Evolutionary conservation across 2,329 filamentous ascomycete species (phyloP).

Genomic region (Immersiporthe knoxdaviesiana): DNA sequence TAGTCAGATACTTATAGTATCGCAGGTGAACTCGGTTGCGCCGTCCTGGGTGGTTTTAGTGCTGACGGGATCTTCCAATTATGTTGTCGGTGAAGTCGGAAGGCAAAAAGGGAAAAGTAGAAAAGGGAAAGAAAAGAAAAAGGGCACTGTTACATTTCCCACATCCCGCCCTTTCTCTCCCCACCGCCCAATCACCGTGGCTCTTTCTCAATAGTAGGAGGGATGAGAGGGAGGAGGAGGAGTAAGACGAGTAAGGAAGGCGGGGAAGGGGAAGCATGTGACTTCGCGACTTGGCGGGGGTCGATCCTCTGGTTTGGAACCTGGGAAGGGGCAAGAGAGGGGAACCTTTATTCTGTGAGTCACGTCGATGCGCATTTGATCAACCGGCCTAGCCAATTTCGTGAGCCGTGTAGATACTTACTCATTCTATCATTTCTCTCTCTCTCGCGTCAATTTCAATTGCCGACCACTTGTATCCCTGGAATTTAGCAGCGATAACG

Average conservation of each 20-base stretch:
- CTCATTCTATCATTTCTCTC: neutral
- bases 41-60: neutral
- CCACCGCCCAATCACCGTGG: neutral
- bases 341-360: slow-evolving; percentile 31
- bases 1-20: too few relatives aligned
- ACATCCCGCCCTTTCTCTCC: neutral
- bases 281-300: slow-evolving; percentile 11
- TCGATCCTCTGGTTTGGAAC: neutral
- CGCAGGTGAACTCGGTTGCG: neutral
- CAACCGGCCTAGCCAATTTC: neutral
- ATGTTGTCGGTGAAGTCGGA: neutral
- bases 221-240: too few relatives aligned
- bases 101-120: too few relatives aligned
- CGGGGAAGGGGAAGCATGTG: slow-evolving; percentile 3
- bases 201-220: neutral
- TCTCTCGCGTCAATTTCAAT: neutral
- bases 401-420: too few relatives aligned
- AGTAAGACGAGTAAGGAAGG: slow-evolving; percentile 25
- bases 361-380: slow-evolving; percentile 15
- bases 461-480: neutral
- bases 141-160: neutral
- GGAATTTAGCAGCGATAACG: slow-evolving; percentile 1
- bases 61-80: neutral
- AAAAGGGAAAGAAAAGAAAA: neutral
- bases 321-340: too few relatives aligned